These are phyloP conservation scores for Chloris gayana DNA, from an alignment of 176 grass and related monocot genomes.

Conservation along the genomic window DNA sequence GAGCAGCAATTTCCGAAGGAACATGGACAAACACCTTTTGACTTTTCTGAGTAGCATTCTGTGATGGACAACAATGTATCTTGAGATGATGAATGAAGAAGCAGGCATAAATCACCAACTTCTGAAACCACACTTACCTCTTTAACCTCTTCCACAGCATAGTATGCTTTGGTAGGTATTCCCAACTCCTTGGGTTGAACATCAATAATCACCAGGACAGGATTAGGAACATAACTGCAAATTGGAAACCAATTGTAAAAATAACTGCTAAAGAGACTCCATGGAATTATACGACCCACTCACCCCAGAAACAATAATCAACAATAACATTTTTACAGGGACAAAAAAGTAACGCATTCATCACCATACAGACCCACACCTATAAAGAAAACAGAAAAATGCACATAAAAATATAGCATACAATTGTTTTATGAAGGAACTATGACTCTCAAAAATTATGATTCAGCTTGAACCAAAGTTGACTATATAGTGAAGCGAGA, in stretches of 20 bases:
- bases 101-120: slow-evolving; percentile 1
- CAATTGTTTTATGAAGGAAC: not conserved
- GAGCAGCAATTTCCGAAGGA: slow-evolving; percentile 95
- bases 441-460: not conserved
- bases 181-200: slow-evolving; percentile 96
- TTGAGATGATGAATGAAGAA: slow-evolving; percentile 27
- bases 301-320: not conserved
- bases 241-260: not conserved
- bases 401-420: not conserved
- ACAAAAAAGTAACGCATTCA: not conserved
- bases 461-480: not conserved
- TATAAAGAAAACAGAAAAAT: not conserved
- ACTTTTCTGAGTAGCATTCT: slow-evolving; percentile 98
- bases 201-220: slow-evolving; percentile 97
- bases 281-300: slow-evolving; percentile 2
- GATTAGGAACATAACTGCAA: slow-evolving; percentile 86
- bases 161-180: slow-evolving; percentile 96
- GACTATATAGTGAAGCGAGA: not conserved
- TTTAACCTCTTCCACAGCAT: slow-evolving; percentile 93
- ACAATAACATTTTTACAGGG: not conserved
- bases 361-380: not conserved
- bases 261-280: not conserved
- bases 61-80: slow-evolving; percentile 28
- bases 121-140: slow-evolving; percentile 53
- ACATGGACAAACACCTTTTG: slow-evolving; percentile 99